A percentile compares a stretch with the other conserved stretches of the same genome.
Conservation (phyloP, 441 rosid genomes). For the Pelargonium australe region DNA sequence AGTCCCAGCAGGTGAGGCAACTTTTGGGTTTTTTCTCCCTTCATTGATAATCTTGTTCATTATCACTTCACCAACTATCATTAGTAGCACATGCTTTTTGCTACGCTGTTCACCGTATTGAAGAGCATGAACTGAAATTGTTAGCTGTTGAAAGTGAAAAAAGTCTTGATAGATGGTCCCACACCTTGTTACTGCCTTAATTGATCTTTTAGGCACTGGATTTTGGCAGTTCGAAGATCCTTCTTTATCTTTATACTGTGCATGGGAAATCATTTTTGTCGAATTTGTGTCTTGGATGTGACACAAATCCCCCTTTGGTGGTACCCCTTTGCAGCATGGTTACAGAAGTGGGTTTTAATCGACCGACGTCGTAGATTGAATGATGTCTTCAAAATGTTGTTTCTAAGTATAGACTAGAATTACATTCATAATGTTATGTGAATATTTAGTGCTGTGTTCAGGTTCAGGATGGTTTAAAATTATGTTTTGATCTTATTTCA, state of each 20-base stretch:
- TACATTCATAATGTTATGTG: slow-evolving; percentile 1
- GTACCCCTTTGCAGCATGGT: no score
- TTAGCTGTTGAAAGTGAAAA: slow-evolving; percentile 6
- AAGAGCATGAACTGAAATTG: not conserved
- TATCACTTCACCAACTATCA: slow-evolving; percentile 1
- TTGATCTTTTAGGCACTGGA: not conserved
- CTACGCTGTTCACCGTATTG: not conserved
- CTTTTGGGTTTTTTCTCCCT: not conserved
- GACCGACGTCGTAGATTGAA: not conserved
- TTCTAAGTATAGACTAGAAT: not conserved
- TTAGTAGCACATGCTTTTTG: not conserved
- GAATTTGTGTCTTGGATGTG: not conserved
- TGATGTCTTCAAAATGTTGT: not conserved
- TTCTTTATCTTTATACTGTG: not conserved
- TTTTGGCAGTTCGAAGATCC: not conserved
- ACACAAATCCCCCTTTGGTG: no score
- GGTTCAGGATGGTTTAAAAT: not conserved
- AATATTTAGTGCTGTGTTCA: not conserved
- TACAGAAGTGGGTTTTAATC: not conserved
- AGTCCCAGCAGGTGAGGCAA: slow-evolving; percentile 89
- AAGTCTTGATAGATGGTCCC: not conserved
- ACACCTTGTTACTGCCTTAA: not conserved
- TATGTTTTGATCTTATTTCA: slow-evolving; percentile 26
- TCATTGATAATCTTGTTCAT: not conserved
- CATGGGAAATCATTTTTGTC: not conserved